Conservation (phyloP, 805 yeast genomes). For the Wickerhamiella brachini region DNA sequence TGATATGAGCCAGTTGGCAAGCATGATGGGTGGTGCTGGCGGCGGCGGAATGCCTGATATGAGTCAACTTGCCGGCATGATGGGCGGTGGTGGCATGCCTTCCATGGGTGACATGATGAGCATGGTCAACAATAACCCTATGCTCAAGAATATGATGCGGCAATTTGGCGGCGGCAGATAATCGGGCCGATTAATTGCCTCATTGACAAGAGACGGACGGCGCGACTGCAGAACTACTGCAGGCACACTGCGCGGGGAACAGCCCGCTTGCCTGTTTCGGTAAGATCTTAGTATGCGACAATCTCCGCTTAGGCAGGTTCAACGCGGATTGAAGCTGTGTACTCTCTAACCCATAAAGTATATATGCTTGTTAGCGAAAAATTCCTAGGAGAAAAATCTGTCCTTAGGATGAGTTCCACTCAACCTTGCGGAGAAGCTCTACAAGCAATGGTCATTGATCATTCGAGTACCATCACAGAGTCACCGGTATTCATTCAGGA, state of each 20-base stretch:
- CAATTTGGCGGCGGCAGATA: conserved; percentile 15
- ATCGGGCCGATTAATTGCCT: background rate
- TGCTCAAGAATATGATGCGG: conserved; percentile 34
- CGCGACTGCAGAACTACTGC: too few relatives aligned
- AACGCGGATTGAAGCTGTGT: background rate
- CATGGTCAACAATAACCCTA: conserved; percentile 38
- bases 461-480: background rate
- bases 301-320: background rate
- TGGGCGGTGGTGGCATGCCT: conserved; percentile 62
- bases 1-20: conserved; percentile 11
- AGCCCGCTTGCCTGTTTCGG: background rate
- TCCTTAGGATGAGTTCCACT: background rate
- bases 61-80: conserved; percentile 34
- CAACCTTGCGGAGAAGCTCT: background rate
- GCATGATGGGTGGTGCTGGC: conserved; percentile 31
- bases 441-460: background rate
- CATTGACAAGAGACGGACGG: too few relatives aligned
- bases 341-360: background rate
- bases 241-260: too few relatives aligned
- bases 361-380: background rate
- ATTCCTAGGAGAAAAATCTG: background rate
- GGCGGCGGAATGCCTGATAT: conserved; percentile 50
- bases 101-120: conserved; percentile 51
- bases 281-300: background rate
- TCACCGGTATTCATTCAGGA: background rate